Evolutionary conservation across 768 basidiomycete species (phyloP).

Genomic region (Calvatia gigantea): DNA sequence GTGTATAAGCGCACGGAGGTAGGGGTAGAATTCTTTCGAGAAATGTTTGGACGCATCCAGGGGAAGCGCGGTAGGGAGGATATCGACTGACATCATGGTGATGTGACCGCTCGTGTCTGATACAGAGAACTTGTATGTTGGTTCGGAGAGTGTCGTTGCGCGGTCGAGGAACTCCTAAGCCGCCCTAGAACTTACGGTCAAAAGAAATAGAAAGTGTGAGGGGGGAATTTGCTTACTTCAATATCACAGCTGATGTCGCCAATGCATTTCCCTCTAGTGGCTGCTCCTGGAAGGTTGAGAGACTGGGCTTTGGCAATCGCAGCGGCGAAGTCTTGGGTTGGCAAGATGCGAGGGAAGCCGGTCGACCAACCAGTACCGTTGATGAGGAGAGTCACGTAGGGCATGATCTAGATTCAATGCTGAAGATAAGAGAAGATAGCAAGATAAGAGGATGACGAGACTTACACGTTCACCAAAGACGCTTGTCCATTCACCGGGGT

Average conservation of each 20-base stretch:
- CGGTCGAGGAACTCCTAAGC: conserved; percentile 77
- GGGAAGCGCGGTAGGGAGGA: conserved; percentile 82
- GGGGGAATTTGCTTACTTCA: conserved; percentile 37
- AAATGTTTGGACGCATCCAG: conserved; percentile 80
- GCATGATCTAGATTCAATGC: conserved; percentile 56
- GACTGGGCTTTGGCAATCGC: conserved; percentile 47
- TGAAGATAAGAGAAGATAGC: neutral
- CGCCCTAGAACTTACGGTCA: conserved; percentile 50
- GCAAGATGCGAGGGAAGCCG: conserved; percentile 76
- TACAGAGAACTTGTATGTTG: conserved; percentile 58
- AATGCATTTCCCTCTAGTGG: conserved; percentile 62
- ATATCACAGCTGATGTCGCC: conserved; percentile 91
- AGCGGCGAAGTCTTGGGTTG: conserved; percentile 52
- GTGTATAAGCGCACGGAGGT: conserved; percentile 56
- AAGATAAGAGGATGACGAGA: neutral
- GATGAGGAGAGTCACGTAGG: conserved; percentile 79
- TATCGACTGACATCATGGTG: conserved; percentile 88
- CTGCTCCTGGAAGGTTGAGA: conserved; percentile 30
- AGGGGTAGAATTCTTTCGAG: conserved; percentile 61
- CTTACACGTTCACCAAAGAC: conserved; percentile 65
- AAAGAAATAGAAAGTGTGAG: neutral
- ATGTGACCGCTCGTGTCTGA: conserved; percentile 46
- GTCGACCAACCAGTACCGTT: conserved; percentile 87
- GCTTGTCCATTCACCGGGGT: conserved; percentile 63
- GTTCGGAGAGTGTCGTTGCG: conserved; percentile 75